A percentile compares a stretch with the other conserved stretches of the same genome.
phyloP scores from a whole-genome alignment of 345 rosid species.

The Salix dunnii region DNA sequence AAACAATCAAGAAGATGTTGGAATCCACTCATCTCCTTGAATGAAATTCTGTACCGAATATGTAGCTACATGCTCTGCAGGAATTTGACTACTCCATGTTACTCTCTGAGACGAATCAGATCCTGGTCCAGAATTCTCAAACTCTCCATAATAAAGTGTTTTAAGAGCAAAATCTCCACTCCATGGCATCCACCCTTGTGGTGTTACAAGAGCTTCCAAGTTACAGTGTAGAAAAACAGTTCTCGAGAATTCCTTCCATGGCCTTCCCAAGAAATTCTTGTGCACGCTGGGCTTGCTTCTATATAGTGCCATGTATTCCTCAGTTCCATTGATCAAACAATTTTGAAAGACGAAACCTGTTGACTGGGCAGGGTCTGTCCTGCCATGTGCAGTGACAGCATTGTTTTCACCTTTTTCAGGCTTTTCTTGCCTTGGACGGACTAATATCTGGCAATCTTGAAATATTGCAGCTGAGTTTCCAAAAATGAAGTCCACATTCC shows the following conservation, averaged over 20 bases:
- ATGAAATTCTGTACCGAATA: constrained; percentile 74
- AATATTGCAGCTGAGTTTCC: constrained; percentile 82
- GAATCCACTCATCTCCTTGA: constrained; percentile 78
- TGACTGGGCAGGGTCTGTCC: constrained; percentile 74
- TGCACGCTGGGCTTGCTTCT: constrained; percentile 59
- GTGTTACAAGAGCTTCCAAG: constrained; percentile 51
- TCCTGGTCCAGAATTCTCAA: constrained; percentile 61
- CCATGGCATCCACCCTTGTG: constrained; percentile 85
- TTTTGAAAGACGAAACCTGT: constrained; percentile 70
- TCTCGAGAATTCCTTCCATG: constrained; percentile 94
- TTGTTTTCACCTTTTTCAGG: constrained; percentile 81
- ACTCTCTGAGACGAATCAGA: constrained; percentile 51
- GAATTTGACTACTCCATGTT: constrained; percentile 71
- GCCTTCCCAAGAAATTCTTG: constrained; percentile 71
- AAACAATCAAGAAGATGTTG: constrained; percentile 27
- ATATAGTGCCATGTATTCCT: constrained; percentile 63
- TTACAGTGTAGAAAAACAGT: constrained; percentile 59
- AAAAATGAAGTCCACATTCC: constrained; percentile 91
- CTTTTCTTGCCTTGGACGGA: constrained; percentile 58
- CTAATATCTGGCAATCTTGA: constrained; percentile 56
- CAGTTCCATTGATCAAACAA: constrained; percentile 73
- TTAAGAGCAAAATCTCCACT: constrained; percentile 60
- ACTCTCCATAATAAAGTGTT: constrained; percentile 87
- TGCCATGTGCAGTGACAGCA: constrained; percentile 82
- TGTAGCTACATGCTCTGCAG: constrained; percentile 42